Conservation (phyloP, 2,329 filamentous ascomycete genomes). For the Arthrobotrys sphaeroides region DNA sequence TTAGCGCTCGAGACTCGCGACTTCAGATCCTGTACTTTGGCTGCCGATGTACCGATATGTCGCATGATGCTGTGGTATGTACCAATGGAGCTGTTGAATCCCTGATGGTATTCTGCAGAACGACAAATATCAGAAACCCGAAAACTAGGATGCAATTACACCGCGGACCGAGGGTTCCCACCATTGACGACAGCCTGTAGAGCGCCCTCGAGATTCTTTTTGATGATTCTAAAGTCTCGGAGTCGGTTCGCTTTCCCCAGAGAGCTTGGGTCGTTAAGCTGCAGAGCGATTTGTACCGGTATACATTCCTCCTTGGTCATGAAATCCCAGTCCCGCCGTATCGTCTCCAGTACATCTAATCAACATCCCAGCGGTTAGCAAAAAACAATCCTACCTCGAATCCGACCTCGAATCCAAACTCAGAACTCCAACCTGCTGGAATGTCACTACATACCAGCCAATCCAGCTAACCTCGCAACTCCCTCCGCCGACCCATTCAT, state of each 20-base stretch:
- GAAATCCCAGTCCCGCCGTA: slow-evolving; percentile 88
- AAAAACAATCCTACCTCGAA: too few species aligned
- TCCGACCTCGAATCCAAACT: neutral
- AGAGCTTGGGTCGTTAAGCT: slow-evolving; percentile 92
- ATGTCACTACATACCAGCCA: slow-evolving; percentile 17
- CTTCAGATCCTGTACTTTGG: slow-evolving; percentile 81
- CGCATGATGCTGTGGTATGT: slow-evolving; percentile 98
- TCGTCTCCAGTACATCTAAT: slow-evolving; percentile 76
- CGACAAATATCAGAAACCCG: neutral
- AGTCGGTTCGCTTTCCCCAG: slow-evolving; percentile 91
- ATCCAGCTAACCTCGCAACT: slow-evolving; percentile 29
- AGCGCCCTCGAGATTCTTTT: slow-evolving; percentile 88
- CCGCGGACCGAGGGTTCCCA: slow-evolving; percentile 54
- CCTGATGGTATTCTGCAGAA: slow-evolving; percentile 85
- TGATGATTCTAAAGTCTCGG: slow-evolving; percentile 81
- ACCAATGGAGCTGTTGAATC: slow-evolving; percentile 98
- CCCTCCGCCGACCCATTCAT: slow-evolving; percentile 43
- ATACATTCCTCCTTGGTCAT: slow-evolving; percentile 90
- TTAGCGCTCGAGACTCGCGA: slow-evolving; percentile 84
- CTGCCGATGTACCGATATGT: slow-evolving; percentile 88
- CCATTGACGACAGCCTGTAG: slow-evolving; percentile 92
- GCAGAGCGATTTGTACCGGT: slow-evolving; percentile 91
- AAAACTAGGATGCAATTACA: neutral
- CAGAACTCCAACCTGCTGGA: neutral
- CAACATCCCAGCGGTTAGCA: neutral